Percentiles rank a stretch among this genome's conserved stretches.
These are phyloP conservation scores for Eutrema yunnanense DNA, from an alignment of 345 rosid species.

Conservation along the genomic window DNA sequence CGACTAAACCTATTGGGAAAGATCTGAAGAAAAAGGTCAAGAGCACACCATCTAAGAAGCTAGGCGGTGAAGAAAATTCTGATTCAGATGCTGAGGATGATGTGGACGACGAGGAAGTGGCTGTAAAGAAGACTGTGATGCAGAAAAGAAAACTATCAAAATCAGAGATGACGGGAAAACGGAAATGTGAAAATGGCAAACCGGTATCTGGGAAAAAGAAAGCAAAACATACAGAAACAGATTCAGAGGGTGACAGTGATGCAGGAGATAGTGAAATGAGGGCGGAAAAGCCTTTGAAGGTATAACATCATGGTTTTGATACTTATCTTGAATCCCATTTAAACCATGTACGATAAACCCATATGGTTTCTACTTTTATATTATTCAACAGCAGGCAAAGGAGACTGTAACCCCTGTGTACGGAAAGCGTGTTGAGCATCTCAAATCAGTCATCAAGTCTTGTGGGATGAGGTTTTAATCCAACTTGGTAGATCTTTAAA, in stretches of 20 bases:
- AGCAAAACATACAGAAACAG: slow-evolving; percentile 38
- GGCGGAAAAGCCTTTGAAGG: slow-evolving; percentile 50
- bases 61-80: slow-evolving; percentile 33
- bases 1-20: slow-evolving; percentile 36
- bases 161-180: slow-evolving; percentile 45
- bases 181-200: slow-evolving; percentile 44
- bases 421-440: slow-evolving; percentile 78
- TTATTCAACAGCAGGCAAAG: slow-evolving; percentile 52
- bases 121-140: slow-evolving; percentile 35
- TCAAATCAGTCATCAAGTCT: slow-evolving; percentile 75
- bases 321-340: neutral
- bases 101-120: slow-evolving; percentile 32
- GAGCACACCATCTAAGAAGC: slow-evolving; percentile 35
- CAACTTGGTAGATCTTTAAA: slow-evolving; percentile 2
- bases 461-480: slow-evolving; percentile 73
- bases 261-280: slow-evolving; percentile 46
- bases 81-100: slow-evolving; percentile 40
- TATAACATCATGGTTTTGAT: slow-evolving; percentile 16
- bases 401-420: slow-evolving; percentile 53
- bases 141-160: slow-evolving; percentile 51
- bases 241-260: slow-evolving; percentile 37
- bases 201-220: slow-evolving; percentile 42
- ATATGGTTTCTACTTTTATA: slow-evolving; percentile 10
- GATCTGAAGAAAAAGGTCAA: slow-evolving; percentile 31
- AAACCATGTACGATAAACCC: neutral